Conservation (phyloP, 2,329 filamentous ascomycete genomes). For the Macrophomina pseudophaseolina region DNA sequence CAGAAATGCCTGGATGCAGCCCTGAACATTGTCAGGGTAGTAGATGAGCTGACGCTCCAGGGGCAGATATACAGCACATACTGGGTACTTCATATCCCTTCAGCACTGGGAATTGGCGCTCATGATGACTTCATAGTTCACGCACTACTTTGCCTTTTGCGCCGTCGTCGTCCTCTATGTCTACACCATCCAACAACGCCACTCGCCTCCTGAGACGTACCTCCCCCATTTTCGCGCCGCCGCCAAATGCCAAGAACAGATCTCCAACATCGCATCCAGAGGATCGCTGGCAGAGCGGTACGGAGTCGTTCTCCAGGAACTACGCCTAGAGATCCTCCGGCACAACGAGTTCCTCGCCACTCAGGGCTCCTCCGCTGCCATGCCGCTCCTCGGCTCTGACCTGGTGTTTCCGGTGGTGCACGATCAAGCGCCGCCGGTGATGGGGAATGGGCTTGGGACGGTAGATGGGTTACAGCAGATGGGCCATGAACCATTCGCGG, state of each 20-base stretch:
- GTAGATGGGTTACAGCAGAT: not conserved
- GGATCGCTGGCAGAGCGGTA: slow-evolving; percentile 52
- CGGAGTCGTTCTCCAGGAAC: slow-evolving; percentile 59
- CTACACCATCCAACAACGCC: slow-evolving; percentile 57
- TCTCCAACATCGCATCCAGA: slow-evolving; percentile 38
- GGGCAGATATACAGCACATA: slow-evolving; percentile 53
- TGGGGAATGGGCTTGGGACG: not conserved
- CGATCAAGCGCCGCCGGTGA: not conserved
- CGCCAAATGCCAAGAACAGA: slow-evolving; percentile 49
- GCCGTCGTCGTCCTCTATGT: slow-evolving; percentile 61
- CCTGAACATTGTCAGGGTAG: slow-evolving; percentile 51
- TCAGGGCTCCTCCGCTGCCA: not conserved
- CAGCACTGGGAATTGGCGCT: no score
- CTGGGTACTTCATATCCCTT: slow-evolving; percentile 37
- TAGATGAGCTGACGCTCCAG: slow-evolving; percentile 49
- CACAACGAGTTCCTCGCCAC: slow-evolving; percentile 30
- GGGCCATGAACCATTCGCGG: slow-evolving; percentile 1
- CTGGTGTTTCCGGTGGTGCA: not conserved
- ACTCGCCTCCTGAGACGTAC: slow-evolving; percentile 53
- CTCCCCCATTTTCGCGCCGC: slow-evolving; percentile 52
- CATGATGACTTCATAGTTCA: slow-evolving; percentile 43
- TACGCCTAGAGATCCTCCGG: slow-evolving; percentile 50
- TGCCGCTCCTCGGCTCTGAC: not conserved
- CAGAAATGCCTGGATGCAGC: slow-evolving; percentile 56
- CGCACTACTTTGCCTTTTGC: slow-evolving; percentile 60